phyloP scores from a whole-genome alignment of 2,329 filamentous ascomycete species.

The Verticillium albo-atrum region DNA sequence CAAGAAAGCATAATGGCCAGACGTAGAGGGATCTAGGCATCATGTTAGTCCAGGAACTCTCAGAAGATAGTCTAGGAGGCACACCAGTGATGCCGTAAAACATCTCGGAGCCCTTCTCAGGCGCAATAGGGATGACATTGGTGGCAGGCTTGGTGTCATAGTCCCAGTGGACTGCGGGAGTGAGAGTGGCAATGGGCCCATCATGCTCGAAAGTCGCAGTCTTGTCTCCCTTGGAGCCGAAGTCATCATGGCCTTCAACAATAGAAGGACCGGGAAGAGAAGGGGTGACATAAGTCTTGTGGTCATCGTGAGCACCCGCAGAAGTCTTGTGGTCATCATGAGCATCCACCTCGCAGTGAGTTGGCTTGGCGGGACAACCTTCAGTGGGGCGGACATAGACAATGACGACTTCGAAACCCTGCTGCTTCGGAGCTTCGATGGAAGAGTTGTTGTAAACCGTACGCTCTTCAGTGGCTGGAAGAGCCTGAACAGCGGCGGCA shows the following conservation, averaged over 20 bases:
- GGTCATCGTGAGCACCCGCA: not conserved
- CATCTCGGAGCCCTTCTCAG: conserved; percentile 14
- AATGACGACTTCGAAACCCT: conserved; percentile 5
- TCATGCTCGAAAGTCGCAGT: conserved; percentile 1
- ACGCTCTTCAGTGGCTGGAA: not conserved
- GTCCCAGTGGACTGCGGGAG: conserved; percentile 17
- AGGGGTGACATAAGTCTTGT: not conserved
- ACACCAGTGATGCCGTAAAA: conserved; percentile 18
- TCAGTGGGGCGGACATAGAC: not conserved
- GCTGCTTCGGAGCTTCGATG: not conserved
- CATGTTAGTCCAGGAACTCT: not conserved
- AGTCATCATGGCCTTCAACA: not conserved
- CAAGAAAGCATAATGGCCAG: conserved; percentile 19
- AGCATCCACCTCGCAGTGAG: not conserved
- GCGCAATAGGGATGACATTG: conserved; percentile 18
- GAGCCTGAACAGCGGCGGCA: not conserved
- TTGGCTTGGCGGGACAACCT: not conserved
- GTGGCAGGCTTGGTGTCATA: conserved; percentile 14
- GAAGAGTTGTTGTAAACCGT: not conserved
- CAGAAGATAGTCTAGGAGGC: not conserved
- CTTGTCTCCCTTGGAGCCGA: not conserved
- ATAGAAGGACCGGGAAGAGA: not conserved
- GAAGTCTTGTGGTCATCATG: not conserved
- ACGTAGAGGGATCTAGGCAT: conserved; percentile 13
- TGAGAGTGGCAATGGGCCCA: conserved; percentile 1